Percentiles rank a stretch among this genome's conserved stretches.
These are phyloP conservation scores for Zygotorulaspora sp. DNA, from an alignment of 805 yeast genomes.

Conservation along the genomic window DNA sequence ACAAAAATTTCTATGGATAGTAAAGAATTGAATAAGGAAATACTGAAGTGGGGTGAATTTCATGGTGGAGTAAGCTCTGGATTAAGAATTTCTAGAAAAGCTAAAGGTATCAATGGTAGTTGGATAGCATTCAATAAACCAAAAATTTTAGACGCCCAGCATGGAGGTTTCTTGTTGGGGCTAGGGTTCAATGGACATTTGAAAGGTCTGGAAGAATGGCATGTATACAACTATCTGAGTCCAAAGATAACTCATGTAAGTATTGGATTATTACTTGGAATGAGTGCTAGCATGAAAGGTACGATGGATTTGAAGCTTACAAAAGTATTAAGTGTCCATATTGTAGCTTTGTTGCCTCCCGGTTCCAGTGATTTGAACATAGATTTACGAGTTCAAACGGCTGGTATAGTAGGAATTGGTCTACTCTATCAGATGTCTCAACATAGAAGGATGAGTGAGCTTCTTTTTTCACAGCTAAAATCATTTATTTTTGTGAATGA, in stretches of 20 bases:
- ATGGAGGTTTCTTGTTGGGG: conserved; percentile 93
- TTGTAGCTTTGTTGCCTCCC: conserved; percentile 82
- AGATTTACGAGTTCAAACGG: conserved; percentile 76
- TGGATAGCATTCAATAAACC: conserved; percentile 92
- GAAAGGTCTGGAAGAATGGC: conserved; percentile 87
- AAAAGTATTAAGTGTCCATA: conserved; percentile 88
- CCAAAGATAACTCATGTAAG: conserved; percentile 83
- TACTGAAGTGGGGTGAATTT: conserved; percentile 77
- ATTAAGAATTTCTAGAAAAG: conserved; percentile 61
- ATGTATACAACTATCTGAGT: conserved; percentile 85
- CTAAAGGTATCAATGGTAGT: conserved; percentile 63
- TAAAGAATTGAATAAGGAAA: conserved; percentile 45
- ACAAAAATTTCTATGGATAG: conserved; percentile 59
- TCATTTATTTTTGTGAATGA: conserved; percentile 50
- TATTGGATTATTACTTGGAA: conserved; percentile 82
- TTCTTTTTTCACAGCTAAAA: conserved; percentile 64
- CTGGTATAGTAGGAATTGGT: conserved; percentile 89
- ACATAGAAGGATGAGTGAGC: conserved; percentile 82
- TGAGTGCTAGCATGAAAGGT: conserved; percentile 84
- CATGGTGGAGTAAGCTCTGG: conserved; percentile 92
- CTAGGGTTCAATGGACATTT: conserved; percentile 89
- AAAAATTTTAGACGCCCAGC: conserved; percentile 62
- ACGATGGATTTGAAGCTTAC: conserved; percentile 82
- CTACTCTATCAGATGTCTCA: conserved; percentile 71
- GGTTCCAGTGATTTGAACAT: conserved; percentile 91